Percentiles rank a stretch among this genome's conserved stretches.
These are phyloP conservation scores for Myochromella boudieri DNA, from an alignment of 768 basidiomycete genomes.

Conservation along the genomic window DNA sequence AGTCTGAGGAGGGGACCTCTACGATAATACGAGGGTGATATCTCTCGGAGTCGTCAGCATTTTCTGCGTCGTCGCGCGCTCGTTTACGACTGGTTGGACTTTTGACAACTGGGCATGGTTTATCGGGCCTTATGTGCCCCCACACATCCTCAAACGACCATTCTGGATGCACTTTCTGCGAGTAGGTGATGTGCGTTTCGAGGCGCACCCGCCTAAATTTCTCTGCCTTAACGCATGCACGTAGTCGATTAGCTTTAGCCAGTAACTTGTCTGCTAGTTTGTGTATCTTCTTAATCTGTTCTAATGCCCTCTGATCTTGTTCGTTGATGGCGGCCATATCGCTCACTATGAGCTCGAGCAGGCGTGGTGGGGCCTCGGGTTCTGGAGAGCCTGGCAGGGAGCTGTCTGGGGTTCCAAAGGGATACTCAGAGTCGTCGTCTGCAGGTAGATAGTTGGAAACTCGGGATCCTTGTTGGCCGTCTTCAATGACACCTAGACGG, in stretches of 20 bases:
- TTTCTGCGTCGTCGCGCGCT: background rate
- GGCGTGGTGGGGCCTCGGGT: slow-evolving; percentile 11
- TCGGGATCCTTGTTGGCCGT: background rate
- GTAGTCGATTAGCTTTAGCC: slow-evolving; percentile 8
- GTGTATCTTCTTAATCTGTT: slow-evolving; percentile 9
- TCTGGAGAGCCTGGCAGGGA: slow-evolving; percentile 13
- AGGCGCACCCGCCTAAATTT: slow-evolving; percentile 15
- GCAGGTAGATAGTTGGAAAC: background rate
- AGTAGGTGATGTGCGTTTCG: slow-evolving; percentile 16
- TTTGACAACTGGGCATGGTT: too few species aligned
- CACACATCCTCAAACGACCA: slow-evolving; percentile 22
- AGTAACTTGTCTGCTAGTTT: slow-evolving; percentile 8
- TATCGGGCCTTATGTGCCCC: too few species aligned
- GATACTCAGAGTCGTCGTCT: slow-evolving; percentile 4
- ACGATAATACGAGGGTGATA: slow-evolving; percentile 8
- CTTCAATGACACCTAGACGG: too few species aligned
- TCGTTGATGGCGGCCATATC: slow-evolving; percentile 16
- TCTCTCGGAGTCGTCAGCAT: slow-evolving; percentile 6
- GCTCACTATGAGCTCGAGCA: slow-evolving; percentile 15
- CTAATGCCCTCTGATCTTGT: slow-evolving; percentile 5
- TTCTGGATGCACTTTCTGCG: slow-evolving; percentile 2
- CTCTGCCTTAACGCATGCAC: slow-evolving; percentile 14
- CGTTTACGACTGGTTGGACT: too few species aligned
- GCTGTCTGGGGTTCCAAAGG: slow-evolving; percentile 20
- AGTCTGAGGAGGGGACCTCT: background rate